These are phyloP conservation scores for Collybia sp. DNA, from an alignment of 768 basidiomycete genomes.

Conservation along the genomic window DNA sequence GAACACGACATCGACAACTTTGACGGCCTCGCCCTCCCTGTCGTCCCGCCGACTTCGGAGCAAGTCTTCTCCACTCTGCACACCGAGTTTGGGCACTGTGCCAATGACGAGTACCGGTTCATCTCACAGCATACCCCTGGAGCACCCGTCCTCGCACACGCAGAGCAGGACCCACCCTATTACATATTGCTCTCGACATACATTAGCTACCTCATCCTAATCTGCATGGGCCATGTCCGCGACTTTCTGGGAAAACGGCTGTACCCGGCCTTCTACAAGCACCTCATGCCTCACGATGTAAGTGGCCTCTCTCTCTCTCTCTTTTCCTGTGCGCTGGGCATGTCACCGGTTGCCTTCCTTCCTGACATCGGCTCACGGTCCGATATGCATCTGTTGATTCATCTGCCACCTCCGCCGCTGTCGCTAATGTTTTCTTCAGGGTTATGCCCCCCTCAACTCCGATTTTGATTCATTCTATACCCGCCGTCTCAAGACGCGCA, in stretches of 20 bases:
- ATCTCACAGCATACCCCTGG: slow-evolving; percentile 56
- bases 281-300: slow-evolving; percentile 82
- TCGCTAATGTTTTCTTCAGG: slow-evolving; percentile 39
- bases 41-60: slow-evolving; percentile 73
- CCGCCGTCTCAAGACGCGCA: slow-evolving; percentile 86
- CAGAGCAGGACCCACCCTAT: slow-evolving; percentile 86
- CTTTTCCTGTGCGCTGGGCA: background rate
- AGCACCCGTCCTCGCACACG: slow-evolving; percentile 42
- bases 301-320: slow-evolving; percentile 26
- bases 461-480: slow-evolving; percentile 99
- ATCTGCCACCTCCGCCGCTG: too few relatives aligned
- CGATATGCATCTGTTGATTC: too few relatives aligned
- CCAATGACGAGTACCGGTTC: slow-evolving; percentile 69
- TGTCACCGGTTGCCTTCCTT: too few relatives aligned
- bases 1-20: slow-evolving; percentile 46
- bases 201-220: slow-evolving; percentile 89
- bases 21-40: slow-evolving; percentile 57
- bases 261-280: slow-evolving; percentile 60
- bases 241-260: slow-evolving; percentile 94
- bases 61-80: slow-evolving; percentile 77
- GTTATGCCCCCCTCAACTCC: slow-evolving; percentile 93
- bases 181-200: slow-evolving; percentile 92
- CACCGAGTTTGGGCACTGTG: slow-evolving; percentile 91
- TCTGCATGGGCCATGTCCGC: slow-evolving; percentile 86
- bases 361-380: too few relatives aligned